Evolutionary conservation across 176 grass and related monocot species (phyloP).

Genomic region (Panicum miliaceum): DNA sequence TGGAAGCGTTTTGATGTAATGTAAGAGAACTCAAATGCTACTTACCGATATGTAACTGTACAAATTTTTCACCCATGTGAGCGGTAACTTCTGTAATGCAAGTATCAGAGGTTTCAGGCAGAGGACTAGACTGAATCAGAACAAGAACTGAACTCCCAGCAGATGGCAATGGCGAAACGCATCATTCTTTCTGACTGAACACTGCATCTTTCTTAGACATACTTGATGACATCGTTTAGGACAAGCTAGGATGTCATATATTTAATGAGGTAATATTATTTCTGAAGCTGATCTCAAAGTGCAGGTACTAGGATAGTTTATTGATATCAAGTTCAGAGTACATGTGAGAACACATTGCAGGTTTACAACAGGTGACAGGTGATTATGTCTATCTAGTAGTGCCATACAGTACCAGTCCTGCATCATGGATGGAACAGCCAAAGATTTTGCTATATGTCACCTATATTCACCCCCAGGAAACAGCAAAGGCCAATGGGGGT

Average conservation of each 20-base stretch:
- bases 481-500: constrained; percentile 23
- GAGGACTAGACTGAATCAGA: not conserved
- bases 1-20: constrained; percentile 18
- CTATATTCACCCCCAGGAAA: constrained; percentile 23
- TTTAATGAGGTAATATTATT: not conserved
- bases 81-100: not conserved
- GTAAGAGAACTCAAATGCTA: constrained; percentile 29
- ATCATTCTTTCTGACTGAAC: constrained; percentile 3
- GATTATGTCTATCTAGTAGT: constrained; percentile 28
- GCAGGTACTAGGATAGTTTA: constrained; percentile 30
- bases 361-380: constrained; percentile 17
- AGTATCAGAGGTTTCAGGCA: constrained; percentile 5
- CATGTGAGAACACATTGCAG: not conserved
- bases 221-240: too few relatives aligned
- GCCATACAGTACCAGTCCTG: constrained; percentile 18
- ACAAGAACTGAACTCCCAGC: not conserved
- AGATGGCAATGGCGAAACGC: constrained; percentile 4
- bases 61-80: constrained; percentile 4
- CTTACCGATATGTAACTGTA: constrained; percentile 36
- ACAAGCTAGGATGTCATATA: too few relatives aligned
- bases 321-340: constrained; percentile 24
- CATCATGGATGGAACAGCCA: constrained; percentile 39
- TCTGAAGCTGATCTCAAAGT: constrained; percentile 16
- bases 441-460: constrained; percentile 35
- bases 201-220: too few relatives aligned